Conservation (phyloP, 2,329 filamentous ascomycete genomes). For the Aspergillaceae sp. region DNA sequence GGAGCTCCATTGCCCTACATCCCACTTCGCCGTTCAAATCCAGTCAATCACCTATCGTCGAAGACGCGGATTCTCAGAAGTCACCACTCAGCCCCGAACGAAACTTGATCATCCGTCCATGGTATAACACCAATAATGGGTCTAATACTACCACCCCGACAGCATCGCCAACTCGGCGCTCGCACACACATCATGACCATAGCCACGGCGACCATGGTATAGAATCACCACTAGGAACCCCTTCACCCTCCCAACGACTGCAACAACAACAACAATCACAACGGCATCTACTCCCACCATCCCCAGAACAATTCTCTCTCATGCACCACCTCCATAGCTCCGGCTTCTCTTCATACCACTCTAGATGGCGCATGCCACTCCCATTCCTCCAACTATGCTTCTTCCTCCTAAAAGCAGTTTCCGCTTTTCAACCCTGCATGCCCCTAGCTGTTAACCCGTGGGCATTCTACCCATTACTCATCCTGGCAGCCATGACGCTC, state of each 20-base stretch:
- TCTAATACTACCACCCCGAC: constrained; percentile 16
- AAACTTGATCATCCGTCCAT: constrained; percentile 25
- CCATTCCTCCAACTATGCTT: constrained; percentile 47
- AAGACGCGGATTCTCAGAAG: constrained; percentile 9
- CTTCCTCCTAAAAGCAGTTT: constrained; percentile 61
- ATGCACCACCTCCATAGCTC: constrained; percentile 16
- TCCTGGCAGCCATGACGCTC: constrained; percentile 59
- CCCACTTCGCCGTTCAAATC: constrained; percentile 12
- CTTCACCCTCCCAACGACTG: background rate
- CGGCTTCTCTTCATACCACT: constrained; percentile 5
- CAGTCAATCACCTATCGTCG: constrained; percentile 9
- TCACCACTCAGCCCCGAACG: constrained; percentile 20
- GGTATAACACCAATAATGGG: constrained; percentile 7
- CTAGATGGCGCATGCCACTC: constrained; percentile 25
- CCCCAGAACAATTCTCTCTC: constrained; percentile 23
- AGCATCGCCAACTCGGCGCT: constrained; percentile 12
- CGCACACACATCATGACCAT: constrained; percentile 7
- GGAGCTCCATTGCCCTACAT: constrained; percentile 14
- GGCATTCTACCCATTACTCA: constrained; percentile 58
- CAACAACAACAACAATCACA: constrained; percentile 11
- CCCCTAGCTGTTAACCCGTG: constrained; percentile 60
- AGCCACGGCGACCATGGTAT: constrained; percentile 1
- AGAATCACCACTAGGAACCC: constrained; percentile 3
- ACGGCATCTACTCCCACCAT: constrained; percentile 37
- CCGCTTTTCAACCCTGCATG: constrained; percentile 59